Base-by-base conservation (phyloP, 306 rosid genomes). In the Quercus dentata region DNA sequence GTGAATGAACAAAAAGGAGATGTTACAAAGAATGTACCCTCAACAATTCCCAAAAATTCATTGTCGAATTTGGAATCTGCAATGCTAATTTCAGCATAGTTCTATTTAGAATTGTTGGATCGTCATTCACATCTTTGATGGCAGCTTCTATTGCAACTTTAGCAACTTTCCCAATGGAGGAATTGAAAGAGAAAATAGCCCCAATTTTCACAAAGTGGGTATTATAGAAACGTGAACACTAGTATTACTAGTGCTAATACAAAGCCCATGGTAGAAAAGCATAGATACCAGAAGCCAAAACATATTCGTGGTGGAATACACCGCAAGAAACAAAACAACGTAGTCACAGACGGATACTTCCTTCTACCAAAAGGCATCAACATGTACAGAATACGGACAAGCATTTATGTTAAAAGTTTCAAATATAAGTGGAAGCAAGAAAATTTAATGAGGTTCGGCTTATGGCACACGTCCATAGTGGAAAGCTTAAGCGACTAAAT, bases 11-110 rank as follows among this genome's bases (percentile, higher is more conserved):
- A 14, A 21, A 57, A 70, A 49, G 18, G 1, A 6, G 17, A 56
- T 71, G 49, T 44, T 61, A 59, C 46, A 11, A 11, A 78, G 56
- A 57, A 73, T 76, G 8, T 64, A 90, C 94, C 89, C 5, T 84
- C 90, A 51, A 90, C 71, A 64, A 87, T 90, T 67, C 94, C 91
- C 0, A 86, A 86, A 74, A 90, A 90, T 44, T 85, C 94, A 35
- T 69, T 86, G 17, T 87, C 76, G 3, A 70, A 4, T 76, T 82
- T 74, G 14, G 87, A 82, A 73, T 87, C 27, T 71, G 80, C 81
- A 84, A 71, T 28, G 79, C 77, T 10, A 90, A 67, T 52, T 78
- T 68, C 51, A 90, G 87, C 69, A 15, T 82, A 6, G 91, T 84
- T 74, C 90, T 87, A 20, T 56, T 82, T 33, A 87, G 91, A 80